Conservation (phyloP, 495 filamentous ascomycete species). For the Margaritispora aquatica region DNA sequence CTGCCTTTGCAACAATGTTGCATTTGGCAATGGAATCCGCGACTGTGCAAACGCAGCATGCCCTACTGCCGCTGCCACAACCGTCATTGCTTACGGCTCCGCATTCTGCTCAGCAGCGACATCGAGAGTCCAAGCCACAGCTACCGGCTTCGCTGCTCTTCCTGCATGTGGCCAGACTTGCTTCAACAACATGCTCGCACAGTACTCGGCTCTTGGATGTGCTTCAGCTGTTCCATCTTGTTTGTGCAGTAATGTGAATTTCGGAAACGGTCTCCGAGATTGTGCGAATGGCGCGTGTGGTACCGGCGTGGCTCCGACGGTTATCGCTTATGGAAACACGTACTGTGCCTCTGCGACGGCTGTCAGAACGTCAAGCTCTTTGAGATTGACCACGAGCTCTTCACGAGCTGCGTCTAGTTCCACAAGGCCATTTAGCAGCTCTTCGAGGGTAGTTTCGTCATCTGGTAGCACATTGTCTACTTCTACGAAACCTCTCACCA, state of each 20-base stretch:
- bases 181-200: slow-evolving; percentile 61
- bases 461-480: too few species aligned
- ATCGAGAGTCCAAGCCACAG: neutral
- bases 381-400: too few species aligned
- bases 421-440: too few species aligned
- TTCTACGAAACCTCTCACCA: too few species aligned
- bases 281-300: slow-evolving; percentile 64
- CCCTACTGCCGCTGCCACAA: slow-evolving; percentile 24
- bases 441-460: too few species aligned
- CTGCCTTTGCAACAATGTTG: slow-evolving; percentile 62
- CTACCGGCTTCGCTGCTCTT: neutral
- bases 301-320: slow-evolving; percentile 15
- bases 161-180: slow-evolving; percentile 42
- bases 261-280: slow-evolving; percentile 69
- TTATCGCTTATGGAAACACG: slow-evolving; percentile 10
- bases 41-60: slow-evolving; percentile 71
- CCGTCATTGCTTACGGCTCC: slow-evolving; percentile 11
- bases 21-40: slow-evolving; percentile 69
- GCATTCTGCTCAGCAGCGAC: slow-evolving; percentile 11
- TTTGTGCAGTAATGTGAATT: slow-evolving; percentile 63
- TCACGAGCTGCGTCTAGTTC: too few species aligned
- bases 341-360: slow-evolving; percentile 13
- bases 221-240: slow-evolving; percentile 47
- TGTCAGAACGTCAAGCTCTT: too few species aligned
- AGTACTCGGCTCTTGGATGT: slow-evolving; percentile 57